These are phyloP conservation scores for Pseudocercospora fuligena DNA, from an alignment of 2,329 filamentous ascomycete species.

Conservation along the genomic window DNA sequence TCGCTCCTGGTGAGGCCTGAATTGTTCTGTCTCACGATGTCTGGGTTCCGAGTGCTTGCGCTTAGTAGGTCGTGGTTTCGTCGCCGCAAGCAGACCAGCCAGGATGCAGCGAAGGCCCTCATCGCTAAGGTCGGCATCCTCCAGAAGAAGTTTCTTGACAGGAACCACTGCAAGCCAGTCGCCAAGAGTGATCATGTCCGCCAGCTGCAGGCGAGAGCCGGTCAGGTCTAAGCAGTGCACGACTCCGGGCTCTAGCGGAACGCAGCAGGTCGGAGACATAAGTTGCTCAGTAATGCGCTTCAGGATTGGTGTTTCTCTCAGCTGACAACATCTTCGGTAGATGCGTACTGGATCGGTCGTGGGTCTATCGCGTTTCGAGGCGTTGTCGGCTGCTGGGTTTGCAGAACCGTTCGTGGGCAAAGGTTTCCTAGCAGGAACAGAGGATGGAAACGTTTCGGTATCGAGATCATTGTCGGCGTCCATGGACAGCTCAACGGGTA, in stretches of 20 bases:
- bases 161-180: slow-evolving; percentile 95
- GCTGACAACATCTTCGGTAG: slow-evolving; percentile 90
- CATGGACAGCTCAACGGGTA: slow-evolving; percentile 80
- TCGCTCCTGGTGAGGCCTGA: slow-evolving; percentile 45
- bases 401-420: slow-evolving; percentile 40
- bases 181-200: slow-evolving; percentile 83
- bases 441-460: slow-evolving; percentile 17
- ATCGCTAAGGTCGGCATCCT: slow-evolving; percentile 85
- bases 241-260: slow-evolving; percentile 69
- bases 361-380: slow-evolving; percentile 67
- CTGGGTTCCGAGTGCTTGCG: slow-evolving; percentile 36
- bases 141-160: slow-evolving; percentile 81
- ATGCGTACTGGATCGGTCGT: slow-evolving; percentile 92
- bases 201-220: slow-evolving; percentile 79
- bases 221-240: slow-evolving; percentile 83
- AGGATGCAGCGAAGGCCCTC: slow-evolving; percentile 86
- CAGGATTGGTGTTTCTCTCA: slow-evolving; percentile 88
- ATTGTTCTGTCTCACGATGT: slow-evolving; percentile 34
- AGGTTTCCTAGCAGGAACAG: slow-evolving; percentile 35
- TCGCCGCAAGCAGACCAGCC: slow-evolving; percentile 81
- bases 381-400: slow-evolving; percentile 36
- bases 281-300: slow-evolving; percentile 93
- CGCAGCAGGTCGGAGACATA: slow-evolving; percentile 68
- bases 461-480: slow-evolving; percentile 63
- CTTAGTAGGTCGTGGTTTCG: slow-evolving; percentile 59